Evolutionary conservation across 1,284 basidiomycete species (phyloP).

Genomic region (Rhodotorula sp.): DNA sequence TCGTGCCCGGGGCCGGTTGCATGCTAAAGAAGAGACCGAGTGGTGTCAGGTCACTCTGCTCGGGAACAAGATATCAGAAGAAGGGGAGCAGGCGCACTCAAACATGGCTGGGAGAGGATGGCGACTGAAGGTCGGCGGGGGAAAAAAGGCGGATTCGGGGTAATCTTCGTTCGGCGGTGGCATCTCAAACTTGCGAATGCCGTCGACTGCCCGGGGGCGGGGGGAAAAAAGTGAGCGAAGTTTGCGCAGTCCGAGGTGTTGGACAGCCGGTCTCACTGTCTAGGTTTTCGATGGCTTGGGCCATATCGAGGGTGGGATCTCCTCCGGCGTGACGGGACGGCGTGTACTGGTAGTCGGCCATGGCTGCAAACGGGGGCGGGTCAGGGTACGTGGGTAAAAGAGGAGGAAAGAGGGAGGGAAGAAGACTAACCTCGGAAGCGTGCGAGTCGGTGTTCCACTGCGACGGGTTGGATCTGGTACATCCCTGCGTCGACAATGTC

Average conservation of each 20-base stretch:
- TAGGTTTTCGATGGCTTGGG: constrained; percentile 69
- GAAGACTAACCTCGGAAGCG: constrained; percentile 75
- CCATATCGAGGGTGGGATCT: constrained; percentile 67
- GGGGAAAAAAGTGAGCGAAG: too few species aligned
- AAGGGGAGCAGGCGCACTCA: constrained; percentile 56
- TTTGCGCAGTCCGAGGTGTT: too few species aligned
- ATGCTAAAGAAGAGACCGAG: constrained; percentile 56
- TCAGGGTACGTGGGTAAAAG: background rate
- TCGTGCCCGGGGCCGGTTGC: constrained; percentile 53
- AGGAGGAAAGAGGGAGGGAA: background rate
- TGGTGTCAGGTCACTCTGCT: background rate
- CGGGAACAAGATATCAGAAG: background rate
- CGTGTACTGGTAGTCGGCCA: constrained; percentile 87
- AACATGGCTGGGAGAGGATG: constrained; percentile 72
- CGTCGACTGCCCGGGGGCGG: constrained; percentile 18
- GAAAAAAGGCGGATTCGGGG: constrained; percentile 60
- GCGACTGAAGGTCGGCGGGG: constrained; percentile 78
- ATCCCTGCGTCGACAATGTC: constrained; percentile 60
- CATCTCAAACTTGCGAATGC: constrained; percentile 35
- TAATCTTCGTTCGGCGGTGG: constrained; percentile 37
- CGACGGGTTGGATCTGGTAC: constrained; percentile 74
- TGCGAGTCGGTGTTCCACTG: constrained; percentile 73
- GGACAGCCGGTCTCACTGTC: constrained; percentile 60
- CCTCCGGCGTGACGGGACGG: constrained; percentile 56
- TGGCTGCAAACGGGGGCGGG: constrained; percentile 57